Conservation (phyloP, 768 basidiomycete genomes). For the Pseudohyphozyma bogoriensis region DNA sequence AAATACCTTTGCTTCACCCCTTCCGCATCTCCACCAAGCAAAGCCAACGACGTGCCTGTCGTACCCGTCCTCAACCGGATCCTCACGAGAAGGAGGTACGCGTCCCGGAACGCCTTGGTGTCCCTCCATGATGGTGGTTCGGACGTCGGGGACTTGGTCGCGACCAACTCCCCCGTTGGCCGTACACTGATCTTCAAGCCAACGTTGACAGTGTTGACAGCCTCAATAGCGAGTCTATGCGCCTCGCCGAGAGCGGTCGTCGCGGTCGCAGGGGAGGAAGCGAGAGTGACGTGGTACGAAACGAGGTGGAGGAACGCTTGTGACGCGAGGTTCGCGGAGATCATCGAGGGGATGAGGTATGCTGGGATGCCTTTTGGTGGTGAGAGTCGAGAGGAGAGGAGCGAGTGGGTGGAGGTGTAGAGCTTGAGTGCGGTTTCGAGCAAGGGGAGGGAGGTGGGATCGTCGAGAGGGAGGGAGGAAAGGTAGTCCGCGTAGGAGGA, state of each 20-base stretch:
- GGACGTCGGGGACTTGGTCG: background rate
- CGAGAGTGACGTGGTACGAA: background rate
- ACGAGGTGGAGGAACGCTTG: constrained; percentile 17
- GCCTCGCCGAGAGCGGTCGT: background rate
- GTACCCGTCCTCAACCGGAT: constrained; percentile 3
- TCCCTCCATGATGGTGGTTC: constrained; percentile 8
- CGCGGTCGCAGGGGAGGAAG: background rate
- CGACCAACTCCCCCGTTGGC: background rate
- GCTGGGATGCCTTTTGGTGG: constrained; percentile 16
- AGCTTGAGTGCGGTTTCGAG: background rate
- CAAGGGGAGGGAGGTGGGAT: background rate
- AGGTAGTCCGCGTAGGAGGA: constrained; percentile 19
- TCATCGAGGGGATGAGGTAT: constrained; percentile 9
- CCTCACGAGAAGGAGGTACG: constrained; percentile 8
- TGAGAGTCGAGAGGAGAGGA: constrained; percentile 17
- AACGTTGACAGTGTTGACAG: background rate
- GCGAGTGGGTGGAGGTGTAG: constrained; percentile 2
- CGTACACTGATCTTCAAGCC: constrained; percentile 6
- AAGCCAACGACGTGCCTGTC: background rate
- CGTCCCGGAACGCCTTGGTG: background rate
- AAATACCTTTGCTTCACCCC: constrained; percentile 11
- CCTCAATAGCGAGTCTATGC: constrained; percentile 11
- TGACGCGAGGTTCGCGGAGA: constrained; percentile 19
- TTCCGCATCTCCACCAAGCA: background rate
- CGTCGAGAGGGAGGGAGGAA: constrained; percentile 4